A percentile compares a stretch with the other conserved stretches of the same genome.
phyloP scores from a whole-genome alignment of 2,329 filamentous ascomycete genomes.

The Alternaria brassicicola region DNA sequence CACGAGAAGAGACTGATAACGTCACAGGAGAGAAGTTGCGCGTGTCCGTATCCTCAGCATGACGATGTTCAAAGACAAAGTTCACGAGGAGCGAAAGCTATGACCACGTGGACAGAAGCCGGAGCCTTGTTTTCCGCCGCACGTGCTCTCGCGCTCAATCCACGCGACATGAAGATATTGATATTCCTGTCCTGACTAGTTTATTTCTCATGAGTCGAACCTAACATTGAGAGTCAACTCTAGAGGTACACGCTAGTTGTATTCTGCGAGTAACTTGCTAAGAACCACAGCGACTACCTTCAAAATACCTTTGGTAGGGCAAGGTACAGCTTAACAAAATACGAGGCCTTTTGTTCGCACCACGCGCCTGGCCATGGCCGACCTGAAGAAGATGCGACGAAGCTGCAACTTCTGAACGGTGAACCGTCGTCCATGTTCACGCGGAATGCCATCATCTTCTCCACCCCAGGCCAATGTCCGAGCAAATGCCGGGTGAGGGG shows the following conservation, averaged over 20 bases:
- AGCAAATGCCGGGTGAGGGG: conserved; percentile 28
- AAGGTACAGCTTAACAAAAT: neutral
- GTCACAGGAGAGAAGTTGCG: conserved; percentile 2
- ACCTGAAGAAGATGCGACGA: neutral
- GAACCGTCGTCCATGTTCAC: conserved; percentile 4
- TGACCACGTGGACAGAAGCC: conserved; percentile 17
- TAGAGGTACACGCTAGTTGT: no score
- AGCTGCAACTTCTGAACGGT: neutral
- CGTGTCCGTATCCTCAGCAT: conserved; percentile 12
- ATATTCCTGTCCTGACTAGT: neutral
- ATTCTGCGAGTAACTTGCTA: neutral
- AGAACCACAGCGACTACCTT: neutral
- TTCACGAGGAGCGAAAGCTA: conserved; percentile 19
- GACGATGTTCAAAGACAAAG: conserved; percentile 17
- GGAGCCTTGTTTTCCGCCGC: conserved; percentile 16
- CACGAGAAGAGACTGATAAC: conserved; percentile 3
- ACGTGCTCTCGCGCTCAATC: conserved; percentile 12
- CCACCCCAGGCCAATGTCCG: conserved; percentile 12
- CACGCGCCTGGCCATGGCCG: neutral
- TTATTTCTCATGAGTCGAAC: neutral
- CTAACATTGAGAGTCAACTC: neutral
- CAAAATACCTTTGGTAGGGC: no score
- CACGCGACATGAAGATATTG: neutral
- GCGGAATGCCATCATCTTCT: neutral
- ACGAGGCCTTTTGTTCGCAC: neutral